Evolutionary conservation across 139 green algal species (phyloP).

Genomic region (Dunaliella primolecta): DNA sequence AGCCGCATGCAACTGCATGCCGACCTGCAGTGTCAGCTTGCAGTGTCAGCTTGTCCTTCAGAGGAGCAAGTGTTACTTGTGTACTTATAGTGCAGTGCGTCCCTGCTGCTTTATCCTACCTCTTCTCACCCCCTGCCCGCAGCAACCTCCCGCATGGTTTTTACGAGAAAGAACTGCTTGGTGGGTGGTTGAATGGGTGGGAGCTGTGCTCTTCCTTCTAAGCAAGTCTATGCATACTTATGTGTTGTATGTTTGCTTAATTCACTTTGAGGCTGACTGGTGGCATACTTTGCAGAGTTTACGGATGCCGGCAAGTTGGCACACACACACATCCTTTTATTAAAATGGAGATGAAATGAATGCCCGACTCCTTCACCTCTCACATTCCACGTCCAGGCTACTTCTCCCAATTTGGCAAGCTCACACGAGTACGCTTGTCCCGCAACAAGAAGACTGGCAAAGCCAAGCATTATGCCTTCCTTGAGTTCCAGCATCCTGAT

Average conservation of each 20-base stretch:
- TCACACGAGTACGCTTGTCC: conserved; percentile 59
- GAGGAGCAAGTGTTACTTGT: too few relatives aligned
- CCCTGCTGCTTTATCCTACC: neutral
- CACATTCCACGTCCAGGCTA: conserved; percentile 41
- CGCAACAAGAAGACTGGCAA: conserved; percentile 59
- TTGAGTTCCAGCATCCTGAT: conserved; percentile 71
- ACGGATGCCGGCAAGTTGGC: neutral
- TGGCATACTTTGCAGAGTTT: neutral
- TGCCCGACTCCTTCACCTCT: neutral
- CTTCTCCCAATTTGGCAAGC: conserved; percentile 72
- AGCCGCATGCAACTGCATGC: too few relatives aligned
- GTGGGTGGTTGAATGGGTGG: conserved; percentile 41
- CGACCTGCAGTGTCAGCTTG: too few relatives aligned
- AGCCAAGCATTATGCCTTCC: conserved; percentile 67
- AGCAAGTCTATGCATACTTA: neutral
- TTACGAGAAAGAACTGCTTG: conserved; percentile 84
- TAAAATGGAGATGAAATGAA: neutral
- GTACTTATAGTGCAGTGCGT: neutral
- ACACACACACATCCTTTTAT: neutral
- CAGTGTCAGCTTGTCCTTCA: too few relatives aligned
- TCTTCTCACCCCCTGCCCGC: too few relatives aligned
- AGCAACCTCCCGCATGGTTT: conserved; percentile 91
- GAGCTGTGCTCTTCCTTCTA: neutral
- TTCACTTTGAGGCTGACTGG: neutral
- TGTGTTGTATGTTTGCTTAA: neutral